Evolutionary conservation across 2,329 filamentous ascomycete genomes (phyloP), one percentile per base, ranked within the genome.

Genomic region (Pseudohalonectria lignicola): DNA sequence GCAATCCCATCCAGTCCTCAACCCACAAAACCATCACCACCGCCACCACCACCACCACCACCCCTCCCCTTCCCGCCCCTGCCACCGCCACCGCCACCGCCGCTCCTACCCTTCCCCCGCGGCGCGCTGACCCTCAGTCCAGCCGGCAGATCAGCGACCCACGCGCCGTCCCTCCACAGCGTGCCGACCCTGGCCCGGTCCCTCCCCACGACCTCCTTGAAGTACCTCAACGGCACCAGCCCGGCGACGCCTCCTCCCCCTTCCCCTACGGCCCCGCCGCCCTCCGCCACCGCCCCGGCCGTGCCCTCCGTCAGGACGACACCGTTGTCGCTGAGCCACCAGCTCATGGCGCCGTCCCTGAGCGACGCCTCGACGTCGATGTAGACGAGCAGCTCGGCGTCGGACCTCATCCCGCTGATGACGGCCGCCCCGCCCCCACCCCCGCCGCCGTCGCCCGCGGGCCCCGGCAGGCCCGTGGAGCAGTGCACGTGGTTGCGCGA

Each of bases 401-500:
- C 86, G 46, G 52, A 67, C 17, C 90, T 69, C 84, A 94, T 93
- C 1, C 87, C 87, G 29, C 80, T 86, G 18, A 90, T 72, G 2
- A 88, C 82, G 3, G 52, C 49, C 10, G 28, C 43, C 19, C 48
- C 52, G 13, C 8, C 4, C 7, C 21, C 34, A 13, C 20, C 20
- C 20, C 16, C 31, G 15, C 13, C 19, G 13, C 19, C 33, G 9
- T 25, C 18, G 5, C 8, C 6, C 30, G 13, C 9, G 21, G 16
- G 8, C 36, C 61, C 64, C 0, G 83, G 78, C 11, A 88, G 63
- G 0, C 85, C 86, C 5, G 77, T 76, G 2, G 85, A 84, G 54
- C 92, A 94, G 61, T 98, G 92, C 20, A 96, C 81, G 53, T 96
- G 90, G 45, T 83, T 93, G 39, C 92, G 63, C 0, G 67, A 69